Evolutionary conservation across 2,329 filamentous ascomycete species (phyloP).

Genomic region (Colletotrichum tofieldiae): DNA sequence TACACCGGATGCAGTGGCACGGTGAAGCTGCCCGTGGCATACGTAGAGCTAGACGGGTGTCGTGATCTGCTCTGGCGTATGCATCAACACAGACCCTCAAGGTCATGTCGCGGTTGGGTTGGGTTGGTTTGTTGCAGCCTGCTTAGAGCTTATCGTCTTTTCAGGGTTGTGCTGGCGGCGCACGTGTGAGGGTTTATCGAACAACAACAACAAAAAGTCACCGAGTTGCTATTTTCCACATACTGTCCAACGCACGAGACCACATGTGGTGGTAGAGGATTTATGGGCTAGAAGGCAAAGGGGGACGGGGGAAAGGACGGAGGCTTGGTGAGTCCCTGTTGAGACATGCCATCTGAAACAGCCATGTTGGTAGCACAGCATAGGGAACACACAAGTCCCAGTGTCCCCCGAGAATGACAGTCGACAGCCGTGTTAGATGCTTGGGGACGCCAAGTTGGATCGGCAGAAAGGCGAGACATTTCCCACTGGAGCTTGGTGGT

Average conservation of each 20-base stretch:
- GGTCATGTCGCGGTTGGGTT: neutral
- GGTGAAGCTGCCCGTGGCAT: neutral
- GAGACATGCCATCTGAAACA: slow-evolving; percentile 18
- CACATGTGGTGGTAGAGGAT: neutral
- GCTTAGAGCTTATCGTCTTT: neutral
- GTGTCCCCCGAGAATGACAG: neutral
- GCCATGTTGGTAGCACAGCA: neutral
- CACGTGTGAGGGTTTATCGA: neutral
- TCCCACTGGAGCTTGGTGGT: slow-evolving; percentile 8
- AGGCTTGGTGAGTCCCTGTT: neutral
- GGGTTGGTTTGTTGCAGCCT: neutral
- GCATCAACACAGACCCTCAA: slow-evolving; percentile 17
- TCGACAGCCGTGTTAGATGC: neutral
- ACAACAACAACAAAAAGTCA: neutral
- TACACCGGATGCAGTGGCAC: neutral
- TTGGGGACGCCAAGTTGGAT: slow-evolving; percentile 6
- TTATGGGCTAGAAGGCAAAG: neutral
- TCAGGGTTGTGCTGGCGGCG: neutral
- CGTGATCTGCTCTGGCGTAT: neutral
- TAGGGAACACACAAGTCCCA: neutral
- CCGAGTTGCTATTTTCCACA: neutral
- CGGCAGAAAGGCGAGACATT: slow-evolving; percentile 7
- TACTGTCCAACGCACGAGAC: neutral
- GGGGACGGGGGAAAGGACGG: neutral
- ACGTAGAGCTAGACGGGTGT: slow-evolving; percentile 3